Evolutionary conservation across 768 basidiomycete genomes (phyloP).

Genomic region (Pholiota microspora): DNA sequence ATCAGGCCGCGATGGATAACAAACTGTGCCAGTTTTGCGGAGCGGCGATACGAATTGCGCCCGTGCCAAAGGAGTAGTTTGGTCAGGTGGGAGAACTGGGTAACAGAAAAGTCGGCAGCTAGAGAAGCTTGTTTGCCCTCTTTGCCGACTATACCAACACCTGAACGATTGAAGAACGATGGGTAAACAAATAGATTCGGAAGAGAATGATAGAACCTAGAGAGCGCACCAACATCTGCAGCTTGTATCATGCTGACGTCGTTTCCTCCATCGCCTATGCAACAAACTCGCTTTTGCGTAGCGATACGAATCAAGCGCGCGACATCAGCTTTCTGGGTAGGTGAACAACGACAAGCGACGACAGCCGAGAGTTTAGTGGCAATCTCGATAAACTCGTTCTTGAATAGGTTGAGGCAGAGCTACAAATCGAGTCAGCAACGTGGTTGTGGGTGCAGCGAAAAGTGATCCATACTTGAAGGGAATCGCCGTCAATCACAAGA

Average conservation of each 20-base stretch:
- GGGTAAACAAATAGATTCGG: neutral
- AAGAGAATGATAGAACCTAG: neutral
- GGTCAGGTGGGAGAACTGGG: conserved; percentile 93
- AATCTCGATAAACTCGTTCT: conserved; percentile 93
- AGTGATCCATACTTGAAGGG: conserved; percentile 63
- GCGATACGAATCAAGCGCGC: conserved; percentile 87
- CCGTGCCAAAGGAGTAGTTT: conserved; percentile 99
- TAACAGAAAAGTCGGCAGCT: conserved; percentile 98
- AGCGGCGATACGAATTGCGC: conserved; percentile 96
- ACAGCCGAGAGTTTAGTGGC: conserved; percentile 95
- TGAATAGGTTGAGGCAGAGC: conserved; percentile 90
- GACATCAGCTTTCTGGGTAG: conserved; percentile 98
- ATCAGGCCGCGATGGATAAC: conserved; percentile 97
- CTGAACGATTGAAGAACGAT: conserved; percentile 58
- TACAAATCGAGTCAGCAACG: conserved; percentile 37
- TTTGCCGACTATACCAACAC: conserved; percentile 97
- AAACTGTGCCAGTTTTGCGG: conserved; percentile 96
- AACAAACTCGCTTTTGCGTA: conserved; percentile 95
- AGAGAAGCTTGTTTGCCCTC: conserved; percentile 98
- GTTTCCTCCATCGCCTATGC: conserved; percentile 98
- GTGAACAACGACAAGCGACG: conserved; percentile 96
- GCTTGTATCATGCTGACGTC: conserved; percentile 99
- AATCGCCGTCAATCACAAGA: conserved; percentile 97
- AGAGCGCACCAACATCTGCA: conserved; percentile 87
- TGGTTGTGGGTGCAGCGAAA: too few species aligned